Evolutionary conservation across 2,329 filamentous ascomycete genomes (phyloP).

Genomic region (Mycogone perniciosa): DNA sequence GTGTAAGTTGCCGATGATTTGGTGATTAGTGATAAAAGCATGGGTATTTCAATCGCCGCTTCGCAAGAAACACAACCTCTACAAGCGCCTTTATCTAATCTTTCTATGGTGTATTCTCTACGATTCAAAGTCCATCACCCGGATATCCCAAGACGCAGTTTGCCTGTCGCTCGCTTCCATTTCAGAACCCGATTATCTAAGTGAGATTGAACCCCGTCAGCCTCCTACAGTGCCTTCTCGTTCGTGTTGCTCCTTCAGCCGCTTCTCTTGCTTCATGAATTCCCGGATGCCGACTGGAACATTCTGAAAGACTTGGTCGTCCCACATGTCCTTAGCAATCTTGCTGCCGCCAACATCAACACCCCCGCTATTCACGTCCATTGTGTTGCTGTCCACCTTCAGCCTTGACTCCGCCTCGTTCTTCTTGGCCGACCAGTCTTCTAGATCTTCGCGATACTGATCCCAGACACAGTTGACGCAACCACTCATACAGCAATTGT

Average conservation of each 20-base stretch:
- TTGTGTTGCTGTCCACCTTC: constrained; percentile 36
- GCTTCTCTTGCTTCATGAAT: constrained; percentile 97
- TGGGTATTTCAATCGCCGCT: too few species aligned
- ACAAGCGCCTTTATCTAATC: too few species aligned
- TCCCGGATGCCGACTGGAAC: constrained; percentile 90
- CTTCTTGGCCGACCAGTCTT: constrained; percentile 70
- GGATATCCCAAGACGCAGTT: too few species aligned
- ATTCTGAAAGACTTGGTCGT: constrained; percentile 66
- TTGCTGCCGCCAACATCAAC: constrained; percentile 37
- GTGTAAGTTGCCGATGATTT: too few species aligned
- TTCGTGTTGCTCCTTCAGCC: constrained; percentile 67
- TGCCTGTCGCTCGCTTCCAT: neutral
- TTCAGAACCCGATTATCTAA: neutral
- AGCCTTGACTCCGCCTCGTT: constrained; percentile 55
- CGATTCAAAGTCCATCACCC: too few species aligned
- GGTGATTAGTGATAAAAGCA: too few species aligned
- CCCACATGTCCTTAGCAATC: constrained; percentile 48
- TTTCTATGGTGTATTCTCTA: too few species aligned
- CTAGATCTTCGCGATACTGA: constrained; percentile 80
- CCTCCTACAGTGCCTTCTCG: constrained; percentile 36
- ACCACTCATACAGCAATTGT: constrained; percentile 99
- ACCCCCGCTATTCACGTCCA: constrained; percentile 80
- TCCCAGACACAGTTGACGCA: constrained; percentile 99
- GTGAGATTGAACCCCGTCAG: neutral
- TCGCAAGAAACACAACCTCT: too few species aligned